Base-by-base conservation (phyloP, 2,329 filamentous ascomycete species). In the Diaporthe ampelina region DNA sequence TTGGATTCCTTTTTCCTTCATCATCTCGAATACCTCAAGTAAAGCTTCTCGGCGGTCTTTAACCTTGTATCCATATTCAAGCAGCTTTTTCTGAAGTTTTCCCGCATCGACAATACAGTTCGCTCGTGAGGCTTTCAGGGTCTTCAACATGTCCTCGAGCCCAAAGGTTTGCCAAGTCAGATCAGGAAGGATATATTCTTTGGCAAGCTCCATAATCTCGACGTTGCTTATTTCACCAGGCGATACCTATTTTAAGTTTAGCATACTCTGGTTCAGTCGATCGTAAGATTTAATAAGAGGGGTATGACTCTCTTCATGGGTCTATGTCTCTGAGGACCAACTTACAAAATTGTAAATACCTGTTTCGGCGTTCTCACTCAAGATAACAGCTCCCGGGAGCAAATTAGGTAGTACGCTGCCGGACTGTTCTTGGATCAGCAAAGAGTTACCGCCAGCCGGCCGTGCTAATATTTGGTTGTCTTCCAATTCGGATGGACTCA, bases 171-270 rank as follows among this genome's bases (percentile, higher is more conserved):
- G 54, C 73, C 75, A 76, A 6, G 40, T 57, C 8, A 76, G 71
- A 13, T 58, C 48, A 4, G 75, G 75, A 0, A 58, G 75, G 32
- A 76, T 69, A 43, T 73, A 40, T 57, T 76, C 37, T 69, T 73
- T 75, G 11, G 63, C 75, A n/a, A 76, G 67, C 67, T 70, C 70
- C 75, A 76, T 70, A 37, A 75, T 43, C 45, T 75, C 70, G 17
- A 68, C 71, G 50, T 76, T 74, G 32, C 54, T 71, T 26, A 67
- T 65, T 8, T 68, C n/a, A 56, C 45, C 37, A 2, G 50, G 69
- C 9, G 58, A 50, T 69, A 75, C 61, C 73, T 75, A 13, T 48
- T 26, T 63, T 21, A 6, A 37, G 11, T 29, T 68, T 29, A 52
- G 40, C 26, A 43, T 37, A 17, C 11, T 11, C 19, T n/a, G 45